Evolutionary conservation across 2,329 filamentous ascomycete genomes (phyloP).

Genomic region (Colletotrichum endophyticum): DNA sequence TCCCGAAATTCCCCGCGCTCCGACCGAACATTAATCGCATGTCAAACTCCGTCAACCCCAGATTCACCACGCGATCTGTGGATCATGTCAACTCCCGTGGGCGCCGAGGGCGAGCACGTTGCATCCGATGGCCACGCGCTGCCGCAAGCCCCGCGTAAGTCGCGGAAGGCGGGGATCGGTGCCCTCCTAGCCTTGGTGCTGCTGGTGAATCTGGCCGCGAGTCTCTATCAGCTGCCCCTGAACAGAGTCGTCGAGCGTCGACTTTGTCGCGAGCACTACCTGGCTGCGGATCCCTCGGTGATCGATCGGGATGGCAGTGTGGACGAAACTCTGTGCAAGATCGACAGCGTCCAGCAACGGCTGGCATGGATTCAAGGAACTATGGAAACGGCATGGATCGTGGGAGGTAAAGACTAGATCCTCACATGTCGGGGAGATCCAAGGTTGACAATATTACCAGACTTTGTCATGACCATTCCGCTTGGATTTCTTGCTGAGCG

Average conservation of each 20-base stretch:
- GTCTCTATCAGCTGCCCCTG: constrained; percentile 52
- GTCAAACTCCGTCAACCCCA: background rate
- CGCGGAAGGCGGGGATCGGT: constrained; percentile 15
- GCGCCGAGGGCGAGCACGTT: background rate
- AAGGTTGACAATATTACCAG: constrained; percentile 28
- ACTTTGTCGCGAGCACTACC: constrained; percentile 57
- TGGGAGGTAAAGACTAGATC: constrained; percentile 39
- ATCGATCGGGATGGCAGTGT: constrained; percentile 39
- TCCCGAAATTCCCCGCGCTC: background rate
- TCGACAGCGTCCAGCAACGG: constrained; percentile 52
- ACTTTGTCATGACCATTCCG: constrained; percentile 55
- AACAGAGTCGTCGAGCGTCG: constrained; percentile 51
- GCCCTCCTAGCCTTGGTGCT: constrained; percentile 45
- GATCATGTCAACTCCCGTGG: background rate
- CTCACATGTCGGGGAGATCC: background rate
- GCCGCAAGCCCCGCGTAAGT: background rate
- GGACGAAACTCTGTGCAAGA: constrained; percentile 58
- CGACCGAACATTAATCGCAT: background rate
- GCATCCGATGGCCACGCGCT: background rate
- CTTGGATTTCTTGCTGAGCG: constrained; percentile 49
- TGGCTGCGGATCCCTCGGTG: constrained; percentile 37
- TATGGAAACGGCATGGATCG: constrained; percentile 55
- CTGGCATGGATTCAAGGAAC: constrained; percentile 58
- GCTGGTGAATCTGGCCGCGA: constrained; percentile 51
- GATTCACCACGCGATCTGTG: background rate